Evolutionary conservation across 345 rosid species (phyloP), one percentile per base, ranked within the genome.

Genomic region (Garcia nutans): DNA sequence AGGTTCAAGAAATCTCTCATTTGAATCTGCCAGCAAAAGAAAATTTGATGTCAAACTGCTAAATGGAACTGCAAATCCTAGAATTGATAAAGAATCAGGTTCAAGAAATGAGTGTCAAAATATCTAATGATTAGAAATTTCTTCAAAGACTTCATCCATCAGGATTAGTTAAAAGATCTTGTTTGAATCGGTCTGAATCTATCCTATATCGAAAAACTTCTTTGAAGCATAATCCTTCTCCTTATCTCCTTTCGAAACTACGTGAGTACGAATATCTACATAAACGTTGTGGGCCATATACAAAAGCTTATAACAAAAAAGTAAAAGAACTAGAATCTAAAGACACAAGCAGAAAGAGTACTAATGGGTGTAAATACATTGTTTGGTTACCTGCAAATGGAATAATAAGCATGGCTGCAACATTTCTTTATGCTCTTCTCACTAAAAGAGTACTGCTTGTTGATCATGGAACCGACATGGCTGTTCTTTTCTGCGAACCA

Each of bases 401-500:
- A 52, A 79, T 79, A 45, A 6, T 74, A 47, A 79, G 82, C 71
- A 74, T 74, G 78, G 78, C 66, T 26, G 28, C 82, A 12, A n/a
- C 78, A 24, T 79, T 79, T 44, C 78, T 79, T 0, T 79, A 74
- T 23, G 78, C 82, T 68, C 49, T 79, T 20, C 74, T 79, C 70
- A 74, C 82, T 28, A 70, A 79, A 33, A 55, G 82, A 15, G 66
- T 74, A n/a, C 75, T 74, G 8, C 74, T 79, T 1, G 71, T 79
- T 22, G 78, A 74, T 61, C 62, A 59, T 5, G 65, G 60, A 57
- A 8, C 42, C 1, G 82, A 74, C 17, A 79, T 79, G 82, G 7
- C 31, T 22, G 75, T 47, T 28, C 74, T 79, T 9, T 79, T 79
- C 70, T 79, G 82, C 22, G 82, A 79, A 62, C 82, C 82, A 26